Evolutionary conservation across 176 grass and related monocot genomes (phyloP).

Genomic region (bread wheat (Triticum aestivum)): IWGSC_CS_RefSeq_v2.1 NC_057810.1:422732079-422732578

Average conservation of each 20-base stretch:
- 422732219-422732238: conserved; percentile 32
- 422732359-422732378: no score
- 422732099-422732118: no score
- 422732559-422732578: background rate
- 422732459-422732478: background rate
- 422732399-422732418: no score
- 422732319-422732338: no score
- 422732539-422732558: background rate
- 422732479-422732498: background rate
- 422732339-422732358: no score
- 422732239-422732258: conserved; percentile 29
- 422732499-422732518: no score
- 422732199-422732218: conserved; percentile 46
- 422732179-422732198: conserved; percentile 38
- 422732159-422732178: conserved; percentile 26
- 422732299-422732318: background rate
- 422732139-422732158: no score
- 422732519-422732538: background rate
- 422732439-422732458: background rate
- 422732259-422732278: background rate
- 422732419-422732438: background rate
- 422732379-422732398: no score
- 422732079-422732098: no score
- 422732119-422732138: no score
- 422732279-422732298: background rate